Evolutionary conservation across 176 grass and related monocot species (phyloP).

Genomic region (Elymus sibiricus): DNA sequence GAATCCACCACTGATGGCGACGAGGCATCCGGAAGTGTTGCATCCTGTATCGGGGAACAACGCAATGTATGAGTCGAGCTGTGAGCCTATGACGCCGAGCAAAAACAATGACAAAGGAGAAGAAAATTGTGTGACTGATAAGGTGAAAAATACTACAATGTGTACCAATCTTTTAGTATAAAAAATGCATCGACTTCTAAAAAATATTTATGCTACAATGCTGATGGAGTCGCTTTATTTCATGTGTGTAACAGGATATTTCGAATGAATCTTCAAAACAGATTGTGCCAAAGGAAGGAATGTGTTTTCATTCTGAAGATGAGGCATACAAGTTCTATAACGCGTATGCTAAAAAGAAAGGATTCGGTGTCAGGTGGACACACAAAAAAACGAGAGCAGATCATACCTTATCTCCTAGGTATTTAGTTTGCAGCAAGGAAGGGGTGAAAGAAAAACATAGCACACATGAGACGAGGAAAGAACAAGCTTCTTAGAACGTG

Average conservation of each 20-base stretch:
- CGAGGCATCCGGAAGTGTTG: background rate
- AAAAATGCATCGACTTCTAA: no score
- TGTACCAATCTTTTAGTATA: background rate
- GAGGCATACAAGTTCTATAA: constrained; percentile 1
- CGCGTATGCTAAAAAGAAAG: background rate
- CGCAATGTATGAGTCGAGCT: no score
- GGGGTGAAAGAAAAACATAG: background rate
- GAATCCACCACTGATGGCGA: background rate
- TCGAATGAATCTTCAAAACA: background rate
- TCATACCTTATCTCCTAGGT: background rate
- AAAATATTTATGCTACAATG: no score
- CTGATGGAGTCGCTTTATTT: background rate
- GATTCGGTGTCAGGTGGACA: background rate
- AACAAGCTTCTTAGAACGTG: no score
- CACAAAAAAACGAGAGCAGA: background rate
- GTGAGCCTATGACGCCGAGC: no score
- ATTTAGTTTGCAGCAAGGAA: background rate
- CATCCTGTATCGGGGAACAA: background rate
- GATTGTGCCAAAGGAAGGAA: background rate
- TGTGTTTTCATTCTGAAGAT: background rate
- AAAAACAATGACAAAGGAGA: background rate
- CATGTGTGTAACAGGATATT: background rate
- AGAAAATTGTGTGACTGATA: background rate
- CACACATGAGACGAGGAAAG: no score
- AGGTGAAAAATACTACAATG: background rate